Percentiles rank a stretch among this genome's conserved stretches.
Evolutionary conservation across 73 alveolate genomes (phyloP).

Genomic region (Uronychia setigera): DNA sequence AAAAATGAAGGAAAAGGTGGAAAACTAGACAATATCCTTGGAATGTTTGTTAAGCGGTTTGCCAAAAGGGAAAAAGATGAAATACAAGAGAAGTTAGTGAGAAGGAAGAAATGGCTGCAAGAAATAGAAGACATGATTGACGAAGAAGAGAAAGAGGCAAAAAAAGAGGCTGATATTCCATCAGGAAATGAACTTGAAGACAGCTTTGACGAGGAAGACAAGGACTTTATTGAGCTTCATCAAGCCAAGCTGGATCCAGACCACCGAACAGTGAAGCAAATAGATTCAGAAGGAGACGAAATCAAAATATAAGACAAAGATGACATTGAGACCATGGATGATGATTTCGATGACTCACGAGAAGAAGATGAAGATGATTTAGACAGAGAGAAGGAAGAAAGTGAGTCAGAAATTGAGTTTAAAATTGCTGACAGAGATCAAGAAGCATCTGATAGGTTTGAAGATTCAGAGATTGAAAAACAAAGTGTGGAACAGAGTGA

Average conservation of each 20-base stretch:
- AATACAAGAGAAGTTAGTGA: no score
- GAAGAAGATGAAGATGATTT: background rate
- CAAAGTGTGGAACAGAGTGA: no score
- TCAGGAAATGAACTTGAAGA: background rate
- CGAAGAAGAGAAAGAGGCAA: background rate
- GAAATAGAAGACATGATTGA: background rate
- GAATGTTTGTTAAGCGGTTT: no score
- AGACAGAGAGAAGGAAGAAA: background rate
- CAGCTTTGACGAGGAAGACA: slow-evolving; percentile 1
- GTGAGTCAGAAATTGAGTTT: no score
- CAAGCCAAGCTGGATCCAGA: no score
- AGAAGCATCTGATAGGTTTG: background rate
- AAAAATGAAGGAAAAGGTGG: no score
- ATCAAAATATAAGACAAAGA: background rate
- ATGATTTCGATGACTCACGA: background rate
- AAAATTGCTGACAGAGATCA: background rate
- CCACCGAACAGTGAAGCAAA: no score
- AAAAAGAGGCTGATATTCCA: background rate
- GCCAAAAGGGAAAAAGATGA: no score
- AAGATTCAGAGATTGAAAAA: no score
- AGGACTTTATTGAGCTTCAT: background rate
- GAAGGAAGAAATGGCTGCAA: no score
- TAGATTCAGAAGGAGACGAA: background rate
- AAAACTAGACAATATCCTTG: no score
- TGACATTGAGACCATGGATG: no score